Base-by-base conservation (phyloP, 176 grass and related monocot species). In the Zea mays region DNA sequence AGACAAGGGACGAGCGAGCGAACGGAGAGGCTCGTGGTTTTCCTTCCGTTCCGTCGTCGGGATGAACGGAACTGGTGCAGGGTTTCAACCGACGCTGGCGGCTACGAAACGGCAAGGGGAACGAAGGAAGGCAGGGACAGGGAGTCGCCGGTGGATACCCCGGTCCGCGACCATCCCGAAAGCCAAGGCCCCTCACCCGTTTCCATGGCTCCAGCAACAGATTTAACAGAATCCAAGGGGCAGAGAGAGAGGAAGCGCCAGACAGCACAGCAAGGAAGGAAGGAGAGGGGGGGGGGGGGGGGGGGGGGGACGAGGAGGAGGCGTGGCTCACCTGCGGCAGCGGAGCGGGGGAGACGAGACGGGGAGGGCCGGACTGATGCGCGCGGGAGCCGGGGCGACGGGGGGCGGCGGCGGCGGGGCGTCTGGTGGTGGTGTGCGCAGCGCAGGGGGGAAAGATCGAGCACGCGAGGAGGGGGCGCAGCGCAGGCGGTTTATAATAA, bases 321-420 rank as follows among this genome's bases (percentile, higher is more conserved):
- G 54, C 7, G n/a, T 58, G 21, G 73, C 60, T 77, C 44, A 78
- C 75, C 75, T 78, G 75, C 35, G 75, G 47, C 35, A 12, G 16
- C 47, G 60, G 60, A 40, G 75, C 20, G 61, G 61, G 2, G n/a
- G 27, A 10, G 46, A 2, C 45, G 60, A 48, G 59, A 40, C 74
- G 59, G 14, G 16, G 3, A 11, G 40, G 5, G 0, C n/a, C 10
- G 55, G 40, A n/a, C 68, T 19, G 73, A 5, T 2, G 59, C 20
- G 57, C 20, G 59, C 33, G 48, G 14, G 71, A 5, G 43, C 4
- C 41, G 58, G 14, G 56, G 5, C n/a, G 14, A 10, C 37, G 10
- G 7, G 1, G 52, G 10, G 2, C 0, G 16, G 6, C 36, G 8
- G 16, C 50, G 51, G 16, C 6, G 50, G 17, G 55, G 55, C n/a